Evolutionary conservation across 768 basidiomycete species (phyloP), one percentile per base, ranked within the genome.

Genomic region (Amanita thiersii): DNA sequence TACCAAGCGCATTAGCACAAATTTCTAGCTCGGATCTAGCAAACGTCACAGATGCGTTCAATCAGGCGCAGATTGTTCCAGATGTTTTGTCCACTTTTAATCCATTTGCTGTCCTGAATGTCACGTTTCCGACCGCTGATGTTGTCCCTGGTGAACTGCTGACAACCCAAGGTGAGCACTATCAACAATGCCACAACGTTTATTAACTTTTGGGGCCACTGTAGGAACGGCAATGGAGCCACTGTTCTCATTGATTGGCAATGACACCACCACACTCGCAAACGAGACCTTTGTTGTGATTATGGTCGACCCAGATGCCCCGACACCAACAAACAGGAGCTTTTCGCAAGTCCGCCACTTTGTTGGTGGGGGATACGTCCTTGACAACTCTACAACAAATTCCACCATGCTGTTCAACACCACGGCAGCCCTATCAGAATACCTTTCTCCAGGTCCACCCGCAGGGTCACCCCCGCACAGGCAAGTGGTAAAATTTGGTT

Each of bases 261-360:
- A 56, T 37, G 48, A 57, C 29, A 50, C 53, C 12, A 34, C 52
- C n/a, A 31, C 48, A 31, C 46, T 46, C 30, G 43, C 48, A 11
- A 59, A 52, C 44, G 47, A 51, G 25, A 53, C 59, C 11, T 68
- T 62, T 47, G 61, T 72, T 18, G 40, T 72, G 11, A 57, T 58
- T 12, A 50, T 70, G 26, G 54, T 72, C 26, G 69, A 70, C 47
- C 69, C 66, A 20, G 68, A 72, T 47, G 68, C 62, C 1, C 64
- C 68, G 17, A 64, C 63, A 15, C 65, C 64, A 0, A n/a, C 61
- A 39, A 63, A 65, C 43, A 56, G 56, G 7, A 57, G 52, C 6
- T 44, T 55, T 9, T 52, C 64, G 5, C 59, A 69, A 42, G 62
- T 65, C 41, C 55, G 69, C 2, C 68, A 70, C 50, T 65, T 68